Percentiles rank a stretch among this genome's conserved stretches.
Evolutionary conservation across 345 rosid species (phyloP).

Genomic region (Rhizophora apiculata): DNA sequence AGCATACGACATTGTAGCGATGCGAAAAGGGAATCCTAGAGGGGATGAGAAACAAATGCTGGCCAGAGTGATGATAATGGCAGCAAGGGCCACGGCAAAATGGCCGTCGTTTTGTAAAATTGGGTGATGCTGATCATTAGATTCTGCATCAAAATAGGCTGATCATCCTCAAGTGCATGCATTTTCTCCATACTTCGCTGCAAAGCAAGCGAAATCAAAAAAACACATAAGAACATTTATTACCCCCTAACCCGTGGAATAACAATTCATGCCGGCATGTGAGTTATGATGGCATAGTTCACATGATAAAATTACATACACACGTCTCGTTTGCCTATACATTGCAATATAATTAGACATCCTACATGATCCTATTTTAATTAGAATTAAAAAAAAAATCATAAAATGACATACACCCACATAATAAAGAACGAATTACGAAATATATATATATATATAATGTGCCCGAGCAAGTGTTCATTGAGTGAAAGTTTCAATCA

Average conservation of each 20-base stretch:
- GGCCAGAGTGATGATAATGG: slow-evolving; percentile 9
- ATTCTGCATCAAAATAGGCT: background rate
- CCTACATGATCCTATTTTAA: no score
- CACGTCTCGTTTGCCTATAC: no score
- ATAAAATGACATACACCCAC: no score
- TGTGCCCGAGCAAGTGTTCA: no score
- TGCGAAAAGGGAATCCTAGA: background rate
- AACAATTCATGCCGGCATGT: slow-evolving; percentile 7
- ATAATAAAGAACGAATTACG: no score
- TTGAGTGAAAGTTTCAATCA: no score
- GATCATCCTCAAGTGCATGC: background rate
- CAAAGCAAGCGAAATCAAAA: slow-evolving; percentile 5
- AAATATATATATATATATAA: no score
- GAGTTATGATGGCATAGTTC: background rate
- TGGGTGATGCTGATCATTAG: slow-evolving; percentile 17
- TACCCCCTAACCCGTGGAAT: background rate
- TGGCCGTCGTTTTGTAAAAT: slow-evolving; percentile 24
- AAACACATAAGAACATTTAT: background rate
- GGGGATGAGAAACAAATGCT: background rate
- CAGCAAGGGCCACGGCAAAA: slow-evolving; percentile 20
- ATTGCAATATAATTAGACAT: no score
- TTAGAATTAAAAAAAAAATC: no score
- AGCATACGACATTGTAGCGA: background rate
- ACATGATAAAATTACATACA: no score
- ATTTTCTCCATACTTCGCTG: background rate